Conservation (phyloP, 129 eudicot genomes). For the Centrapalus pauciflorus region DNA sequence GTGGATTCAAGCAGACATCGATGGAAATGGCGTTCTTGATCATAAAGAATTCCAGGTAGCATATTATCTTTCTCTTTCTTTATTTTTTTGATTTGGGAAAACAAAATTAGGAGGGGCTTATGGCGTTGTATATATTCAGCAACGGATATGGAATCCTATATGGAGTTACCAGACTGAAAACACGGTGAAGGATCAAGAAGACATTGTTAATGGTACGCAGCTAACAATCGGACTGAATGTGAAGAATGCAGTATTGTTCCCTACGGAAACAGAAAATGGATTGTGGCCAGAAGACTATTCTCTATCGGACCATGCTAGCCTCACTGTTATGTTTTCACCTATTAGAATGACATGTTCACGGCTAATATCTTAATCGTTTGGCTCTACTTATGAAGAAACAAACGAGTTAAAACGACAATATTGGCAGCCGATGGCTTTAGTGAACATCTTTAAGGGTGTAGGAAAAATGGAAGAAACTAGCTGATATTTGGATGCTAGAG, state of each 20-base stretch:
- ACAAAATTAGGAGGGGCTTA: neutral
- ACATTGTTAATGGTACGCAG: slow-evolving; percentile 27
- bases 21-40: slow-evolving; percentile 82
- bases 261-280: slow-evolving; percentile 92
- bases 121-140: slow-evolving; percentile 32
- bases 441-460: slow-evolving; percentile 12
- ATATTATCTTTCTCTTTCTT: neutral
- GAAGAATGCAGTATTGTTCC: slow-evolving; percentile 77
- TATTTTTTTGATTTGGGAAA: too few species aligned
- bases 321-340: slow-evolving; percentile 85
- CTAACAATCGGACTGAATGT: slow-evolving; percentile 69
- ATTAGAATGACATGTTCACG: slow-evolving; percentile 64
- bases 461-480: slow-evolving; percentile 14
- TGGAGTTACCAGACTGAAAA: slow-evolving; percentile 40
- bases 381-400: slow-evolving; percentile 15
- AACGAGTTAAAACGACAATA: slow-evolving; percentile 3
- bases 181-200: slow-evolving; percentile 26
- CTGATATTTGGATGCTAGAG: neutral
- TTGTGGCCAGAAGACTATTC: slow-evolving; percentile 94
- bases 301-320: slow-evolving; percentile 93
- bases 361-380: slow-evolving; percentile 26
- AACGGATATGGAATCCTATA: slow-evolving; percentile 69
- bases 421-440: slow-evolving; percentile 4
- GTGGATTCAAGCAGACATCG: slow-evolving; percentile 91
- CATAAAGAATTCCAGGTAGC: slow-evolving; percentile 70